Evolutionary conservation across 331 rosid genomes (phyloP).

Genomic region (Rhamnella rubrinervis): DNA sequence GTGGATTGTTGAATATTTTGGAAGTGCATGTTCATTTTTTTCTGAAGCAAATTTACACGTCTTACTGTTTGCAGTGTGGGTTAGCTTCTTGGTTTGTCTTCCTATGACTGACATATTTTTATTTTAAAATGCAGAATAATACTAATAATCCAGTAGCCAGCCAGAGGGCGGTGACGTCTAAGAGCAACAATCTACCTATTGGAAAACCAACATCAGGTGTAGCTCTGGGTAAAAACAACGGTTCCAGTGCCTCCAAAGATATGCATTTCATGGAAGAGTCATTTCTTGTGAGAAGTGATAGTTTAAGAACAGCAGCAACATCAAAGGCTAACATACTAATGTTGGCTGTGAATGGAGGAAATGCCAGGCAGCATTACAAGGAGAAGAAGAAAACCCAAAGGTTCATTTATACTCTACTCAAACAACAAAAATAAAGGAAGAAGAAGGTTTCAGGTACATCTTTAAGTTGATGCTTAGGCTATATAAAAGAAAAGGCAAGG

Average conservation of each 20-base stretch:
- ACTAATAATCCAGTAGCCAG: constrained; percentile 31
- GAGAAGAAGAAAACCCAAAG: constrained; percentile 73
- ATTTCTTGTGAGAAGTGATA: constrained; percentile 34
- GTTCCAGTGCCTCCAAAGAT: constrained; percentile 25
- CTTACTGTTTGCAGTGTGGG: too few species aligned
- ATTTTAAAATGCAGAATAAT: constrained; percentile 36
- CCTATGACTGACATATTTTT: background rate
- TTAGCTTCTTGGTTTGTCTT: too few species aligned
- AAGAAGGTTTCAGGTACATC: too few species aligned
- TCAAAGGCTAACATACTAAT: constrained; percentile 44
- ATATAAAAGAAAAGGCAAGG: too few species aligned
- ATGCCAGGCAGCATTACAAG: constrained; percentile 75
- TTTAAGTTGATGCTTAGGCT: too few species aligned
- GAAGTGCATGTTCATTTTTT: too few species aligned
- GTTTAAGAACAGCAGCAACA: constrained; percentile 33
- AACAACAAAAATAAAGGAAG: too few species aligned
- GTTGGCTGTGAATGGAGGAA: constrained; percentile 60
- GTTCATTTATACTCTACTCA: too few species aligned
- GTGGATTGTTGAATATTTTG: too few species aligned
- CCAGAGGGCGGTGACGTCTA: constrained; percentile 54
- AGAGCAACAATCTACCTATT: constrained; percentile 46
- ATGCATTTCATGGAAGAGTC: constrained; percentile 33
- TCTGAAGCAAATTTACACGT: too few species aligned
- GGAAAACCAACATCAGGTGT: constrained; percentile 33
- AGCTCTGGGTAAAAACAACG: constrained; percentile 22